Percentiles rank a stretch among this genome's conserved stretches.
Evolutionary conservation across 352 stramenopile genomes (phyloP).

Genomic region (Thalassiosira ordinaria): DNA sequence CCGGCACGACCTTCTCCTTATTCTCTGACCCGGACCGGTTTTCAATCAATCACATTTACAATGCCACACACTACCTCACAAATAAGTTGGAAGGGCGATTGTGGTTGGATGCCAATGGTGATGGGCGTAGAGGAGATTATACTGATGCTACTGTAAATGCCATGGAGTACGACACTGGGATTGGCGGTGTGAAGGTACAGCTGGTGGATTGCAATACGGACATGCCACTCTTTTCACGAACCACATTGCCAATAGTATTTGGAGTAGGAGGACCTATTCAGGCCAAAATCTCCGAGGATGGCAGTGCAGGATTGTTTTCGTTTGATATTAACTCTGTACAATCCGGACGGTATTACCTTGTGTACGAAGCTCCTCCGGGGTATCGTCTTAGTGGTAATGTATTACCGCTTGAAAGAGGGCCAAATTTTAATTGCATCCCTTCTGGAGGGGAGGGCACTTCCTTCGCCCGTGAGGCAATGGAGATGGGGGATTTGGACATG

Average conservation of each 20-base stretch:
- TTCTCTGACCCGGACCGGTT: constrained; percentile 26
- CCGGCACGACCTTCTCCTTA: constrained; percentile 10
- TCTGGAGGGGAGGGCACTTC: not conserved
- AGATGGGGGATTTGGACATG: constrained; percentile 33
- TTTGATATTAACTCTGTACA: not conserved
- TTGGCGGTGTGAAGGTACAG: constrained; percentile 14
- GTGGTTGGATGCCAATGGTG: constrained; percentile 36
- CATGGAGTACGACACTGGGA: constrained; percentile 28
- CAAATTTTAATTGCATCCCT: constrained; percentile 17
- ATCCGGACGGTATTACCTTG: constrained; percentile 47
- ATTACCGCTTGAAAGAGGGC: constrained; percentile 16
- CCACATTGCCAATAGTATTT: not conserved
- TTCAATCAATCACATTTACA: not conserved
- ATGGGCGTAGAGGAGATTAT: constrained; percentile 25
- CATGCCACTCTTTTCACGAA: not conserved
- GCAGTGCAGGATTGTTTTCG: not conserved
- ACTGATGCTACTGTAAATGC: constrained; percentile 36
- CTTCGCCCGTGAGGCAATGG: not conserved
- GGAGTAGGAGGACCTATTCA: not conserved
- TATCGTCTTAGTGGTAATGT: constrained; percentile 31
- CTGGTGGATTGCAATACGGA: constrained; percentile 36
- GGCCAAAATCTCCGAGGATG: not conserved
- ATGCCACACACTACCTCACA: constrained; percentile 15
- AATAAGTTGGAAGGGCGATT: not conserved
- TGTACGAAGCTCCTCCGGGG: constrained; percentile 26